Evolutionary conservation across 108 stramenopile species (phyloP).

Genomic region (Cylindrotheca closterium): DNA sequence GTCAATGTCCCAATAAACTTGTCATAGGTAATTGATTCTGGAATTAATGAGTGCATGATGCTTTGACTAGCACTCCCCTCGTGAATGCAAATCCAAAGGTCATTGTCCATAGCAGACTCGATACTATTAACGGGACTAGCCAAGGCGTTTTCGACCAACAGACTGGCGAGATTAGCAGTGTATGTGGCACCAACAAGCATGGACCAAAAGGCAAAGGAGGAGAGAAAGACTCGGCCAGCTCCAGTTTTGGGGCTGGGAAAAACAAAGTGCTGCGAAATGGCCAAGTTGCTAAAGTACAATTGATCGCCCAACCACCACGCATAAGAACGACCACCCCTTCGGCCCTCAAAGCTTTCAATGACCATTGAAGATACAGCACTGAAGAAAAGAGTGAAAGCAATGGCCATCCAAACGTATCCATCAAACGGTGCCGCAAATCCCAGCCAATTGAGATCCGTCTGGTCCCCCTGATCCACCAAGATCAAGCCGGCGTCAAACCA

Average conservation of each 20-base stretch:
- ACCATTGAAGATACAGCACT: background rate
- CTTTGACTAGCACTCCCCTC: background rate
- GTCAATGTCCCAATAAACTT: background rate
- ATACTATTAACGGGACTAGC: background rate
- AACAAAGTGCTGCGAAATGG: background rate
- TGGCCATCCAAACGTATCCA: background rate
- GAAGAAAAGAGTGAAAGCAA: background rate
- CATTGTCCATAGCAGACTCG: background rate
- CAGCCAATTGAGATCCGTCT: background rate
- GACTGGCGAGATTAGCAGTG: constrained; percentile 14
- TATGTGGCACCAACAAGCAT: constrained; percentile 6
- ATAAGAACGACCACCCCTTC: background rate
- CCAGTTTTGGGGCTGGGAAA: background rate
- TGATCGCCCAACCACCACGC: background rate
- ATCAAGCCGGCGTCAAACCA: background rate
- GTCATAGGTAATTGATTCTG: background rate
- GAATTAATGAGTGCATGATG: background rate
- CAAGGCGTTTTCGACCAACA: constrained; percentile 3
- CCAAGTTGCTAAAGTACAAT: background rate
- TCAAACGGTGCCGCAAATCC: constrained; percentile 1
- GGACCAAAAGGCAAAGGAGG: background rate
- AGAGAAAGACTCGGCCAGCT: background rate
- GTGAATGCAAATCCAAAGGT: constrained; percentile 2
- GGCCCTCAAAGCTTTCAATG: background rate
- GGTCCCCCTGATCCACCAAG: background rate